Evolutionary conservation across 495 filamentous ascomycete species (phyloP).

Genomic region (Penicillium paradoxum): DNA sequence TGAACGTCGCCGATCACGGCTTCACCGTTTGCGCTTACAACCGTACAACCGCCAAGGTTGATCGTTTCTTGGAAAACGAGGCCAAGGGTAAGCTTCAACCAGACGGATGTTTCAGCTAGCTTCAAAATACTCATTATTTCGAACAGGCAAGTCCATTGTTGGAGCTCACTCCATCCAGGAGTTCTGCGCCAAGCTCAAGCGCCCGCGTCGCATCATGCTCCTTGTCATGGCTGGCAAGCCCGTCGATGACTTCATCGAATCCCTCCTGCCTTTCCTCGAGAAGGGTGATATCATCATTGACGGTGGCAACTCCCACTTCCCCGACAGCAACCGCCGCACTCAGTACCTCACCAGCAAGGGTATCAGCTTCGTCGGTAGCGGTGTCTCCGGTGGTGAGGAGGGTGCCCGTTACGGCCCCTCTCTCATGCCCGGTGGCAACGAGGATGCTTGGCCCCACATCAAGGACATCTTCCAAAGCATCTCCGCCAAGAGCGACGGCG

Average conservation of each 20-base stretch:
- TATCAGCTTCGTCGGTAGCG: constrained; percentile 92
- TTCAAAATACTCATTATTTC: constrained; percentile 12
- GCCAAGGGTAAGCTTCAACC: constrained; percentile 63
- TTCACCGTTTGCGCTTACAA: constrained; percentile 97
- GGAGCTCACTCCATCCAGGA: constrained; percentile 93
- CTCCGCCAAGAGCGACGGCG: constrained; percentile 90
- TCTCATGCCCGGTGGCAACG: constrained; percentile 97
- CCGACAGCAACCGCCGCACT: constrained; percentile 94
- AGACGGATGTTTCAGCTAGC: background rate
- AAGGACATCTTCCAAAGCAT: constrained; percentile 99
- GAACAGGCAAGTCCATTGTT: constrained; percentile 77
- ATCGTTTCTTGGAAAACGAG: constrained; percentile 89
- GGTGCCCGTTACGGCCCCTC: constrained; percentile 96
- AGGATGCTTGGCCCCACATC: constrained; percentile 96
- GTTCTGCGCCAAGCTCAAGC: constrained; percentile 93
- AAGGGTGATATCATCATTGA: constrained; percentile 98
- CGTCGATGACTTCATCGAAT: constrained; percentile 97
- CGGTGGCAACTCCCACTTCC: constrained; percentile 98
- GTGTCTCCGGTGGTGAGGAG: constrained; percentile 99
- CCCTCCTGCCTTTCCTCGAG: constrained; percentile 83
- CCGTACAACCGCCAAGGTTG: constrained; percentile 96
- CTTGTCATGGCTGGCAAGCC: constrained; percentile 97
- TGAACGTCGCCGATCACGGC: constrained; percentile 94
- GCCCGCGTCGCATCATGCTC: constrained; percentile 92
- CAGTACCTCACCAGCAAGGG: constrained; percentile 79